These are phyloP conservation scores for Moniliella sp. DNA, from an alignment of 1,284 basidiomycete genomes.

Conservation along the genomic window DNA sequence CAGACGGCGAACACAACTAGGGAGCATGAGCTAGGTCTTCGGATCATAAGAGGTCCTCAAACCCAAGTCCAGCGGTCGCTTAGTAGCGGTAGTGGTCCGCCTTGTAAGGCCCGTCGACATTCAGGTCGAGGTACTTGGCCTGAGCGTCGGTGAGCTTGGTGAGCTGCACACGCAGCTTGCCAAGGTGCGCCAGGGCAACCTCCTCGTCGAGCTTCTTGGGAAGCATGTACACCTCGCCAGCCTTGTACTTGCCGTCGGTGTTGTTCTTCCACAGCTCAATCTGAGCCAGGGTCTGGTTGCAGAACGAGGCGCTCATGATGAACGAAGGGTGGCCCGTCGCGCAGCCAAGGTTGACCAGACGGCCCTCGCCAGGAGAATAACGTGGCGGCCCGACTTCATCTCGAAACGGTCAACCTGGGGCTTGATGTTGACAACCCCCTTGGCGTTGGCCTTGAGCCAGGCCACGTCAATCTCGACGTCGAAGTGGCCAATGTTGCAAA, in stretches of 20 bases:
- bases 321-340: slow-evolving; percentile 42
- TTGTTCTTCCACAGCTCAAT: slow-evolving; percentile 91
- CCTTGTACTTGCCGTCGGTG: slow-evolving; percentile 57
- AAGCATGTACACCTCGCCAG: slow-evolving; percentile 38
- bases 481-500: slow-evolving; percentile 97
- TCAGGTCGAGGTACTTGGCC: slow-evolving; percentile 77
- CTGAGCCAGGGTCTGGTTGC: slow-evolving; percentile 94
- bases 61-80: slow-evolving; percentile 1
- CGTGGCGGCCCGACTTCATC: slow-evolving; percentile 48
- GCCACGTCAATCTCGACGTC: slow-evolving; percentile 97
- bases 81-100: slow-evolving; percentile 34
- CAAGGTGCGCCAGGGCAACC: slow-evolving; percentile 82
- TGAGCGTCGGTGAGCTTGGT: slow-evolving; percentile 58
- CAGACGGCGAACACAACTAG: neutral
- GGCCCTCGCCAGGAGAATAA: slow-evolving; percentile 91
- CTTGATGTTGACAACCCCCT: slow-evolving; percentile 71
- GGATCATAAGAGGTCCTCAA: neutral
- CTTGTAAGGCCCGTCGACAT: slow-evolving; percentile 69
- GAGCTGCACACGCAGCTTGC: slow-evolving; percentile 76
- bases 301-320: slow-evolving; percentile 99
- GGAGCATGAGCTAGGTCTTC: neutral
- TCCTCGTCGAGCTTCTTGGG: slow-evolving; percentile 97
- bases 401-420: slow-evolving; percentile 97
- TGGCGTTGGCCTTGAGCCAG: slow-evolving; percentile 87
- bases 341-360: slow-evolving; percentile 94